These are phyloP conservation scores for Dimargaris xerosporica DNA, from an alignment of 192 early-diverging fungal genomes.

Conservation along the genomic window DNA sequence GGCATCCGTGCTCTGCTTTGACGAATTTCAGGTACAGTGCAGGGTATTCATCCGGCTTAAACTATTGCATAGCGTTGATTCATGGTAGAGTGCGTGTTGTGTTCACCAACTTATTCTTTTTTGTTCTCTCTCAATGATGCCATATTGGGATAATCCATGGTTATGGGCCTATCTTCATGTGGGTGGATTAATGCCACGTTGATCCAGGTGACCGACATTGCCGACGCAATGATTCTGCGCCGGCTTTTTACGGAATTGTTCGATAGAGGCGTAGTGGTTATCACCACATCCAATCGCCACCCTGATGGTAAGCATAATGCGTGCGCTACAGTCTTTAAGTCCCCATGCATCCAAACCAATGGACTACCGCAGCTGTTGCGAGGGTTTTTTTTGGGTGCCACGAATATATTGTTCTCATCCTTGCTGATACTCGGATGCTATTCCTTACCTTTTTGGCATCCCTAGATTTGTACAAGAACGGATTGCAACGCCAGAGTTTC, in stretches of 20 bases:
- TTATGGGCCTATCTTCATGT: too few relatives aligned
- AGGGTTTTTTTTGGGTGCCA: too few relatives aligned
- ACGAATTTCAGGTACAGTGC: conserved; percentile 59
- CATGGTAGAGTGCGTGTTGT: too few relatives aligned
- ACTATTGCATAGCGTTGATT: too few relatives aligned
- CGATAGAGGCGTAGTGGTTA: conserved; percentile 65
- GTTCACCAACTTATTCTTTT: too few relatives aligned
- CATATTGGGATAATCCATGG: too few relatives aligned
- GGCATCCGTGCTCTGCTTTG: conserved; percentile 83
- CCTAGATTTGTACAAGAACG: conserved; percentile 81
- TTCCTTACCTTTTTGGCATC: not conserved
- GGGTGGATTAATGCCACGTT: not conserved
- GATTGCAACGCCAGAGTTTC: conserved; percentile 85
- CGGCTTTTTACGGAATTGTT: conserved; percentile 72
- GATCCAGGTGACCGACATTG: conserved; percentile 82
- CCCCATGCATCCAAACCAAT: too few relatives aligned
- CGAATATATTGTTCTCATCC: too few relatives aligned
- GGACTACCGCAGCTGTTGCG: too few relatives aligned
- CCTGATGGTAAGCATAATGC: conserved; percentile 32
- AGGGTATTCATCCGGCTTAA: not conserved
- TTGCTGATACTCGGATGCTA: too few relatives aligned
- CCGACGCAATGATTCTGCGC: conserved; percentile 88
- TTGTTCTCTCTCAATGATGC: too few relatives aligned
- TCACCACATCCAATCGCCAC: conserved; percentile 87
- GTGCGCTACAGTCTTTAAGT: too few relatives aligned